A percentile compares a stretch with the other conserved stretches of the same genome.
Conservation (phyloP, 495 filamentous ascomycete species). For the Annulohypoxylon nitens region DNA sequence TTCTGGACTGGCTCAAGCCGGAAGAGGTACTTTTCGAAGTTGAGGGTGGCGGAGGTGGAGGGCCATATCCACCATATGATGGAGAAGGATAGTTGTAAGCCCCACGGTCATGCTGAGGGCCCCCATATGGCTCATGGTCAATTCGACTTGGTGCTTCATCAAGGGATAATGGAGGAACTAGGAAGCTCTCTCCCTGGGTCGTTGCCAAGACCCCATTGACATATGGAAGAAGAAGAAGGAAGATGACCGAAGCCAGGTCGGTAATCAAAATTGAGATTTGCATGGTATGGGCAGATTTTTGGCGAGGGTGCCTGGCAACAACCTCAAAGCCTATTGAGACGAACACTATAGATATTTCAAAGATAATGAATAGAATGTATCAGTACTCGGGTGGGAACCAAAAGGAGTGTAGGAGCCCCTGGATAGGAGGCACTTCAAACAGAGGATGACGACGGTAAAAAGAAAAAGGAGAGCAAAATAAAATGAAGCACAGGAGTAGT, state of each 20-base stretch:
- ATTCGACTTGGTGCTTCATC: conserved; percentile 31
- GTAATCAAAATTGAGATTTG: conserved; percentile 50
- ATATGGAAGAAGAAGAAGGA: conserved; percentile 47
- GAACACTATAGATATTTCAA: conserved; percentile 23
- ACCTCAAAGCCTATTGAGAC: conserved; percentile 12
- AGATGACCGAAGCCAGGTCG: conserved; percentile 53
- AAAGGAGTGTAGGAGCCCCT: conserved; percentile 24
- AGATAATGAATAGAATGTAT: neutral
- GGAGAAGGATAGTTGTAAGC: conserved; percentile 56
- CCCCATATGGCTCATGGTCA: conserved; percentile 48
- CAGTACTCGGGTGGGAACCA: conserved; percentile 16
- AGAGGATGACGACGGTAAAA: neutral
- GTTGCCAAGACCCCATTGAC: conserved; percentile 49
- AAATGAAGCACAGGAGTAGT: neutral
- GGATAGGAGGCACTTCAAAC: neutral
- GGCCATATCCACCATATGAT: conserved; percentile 60
- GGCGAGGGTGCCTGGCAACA: conserved; percentile 2
- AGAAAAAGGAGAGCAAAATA: neutral
- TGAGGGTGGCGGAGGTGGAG: conserved; percentile 48
- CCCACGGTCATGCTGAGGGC: conserved; percentile 43
- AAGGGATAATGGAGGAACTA: conserved; percentile 33
- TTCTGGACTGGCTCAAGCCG: conserved; percentile 16
- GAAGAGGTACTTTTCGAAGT: conserved; percentile 38
- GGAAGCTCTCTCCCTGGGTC: conserved; percentile 44
- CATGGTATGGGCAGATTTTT: conserved; percentile 50